phyloP scores from a whole-genome alignment of 2,329 filamentous ascomycete genomes.

The Thielaviopsis euricoi region DNA sequence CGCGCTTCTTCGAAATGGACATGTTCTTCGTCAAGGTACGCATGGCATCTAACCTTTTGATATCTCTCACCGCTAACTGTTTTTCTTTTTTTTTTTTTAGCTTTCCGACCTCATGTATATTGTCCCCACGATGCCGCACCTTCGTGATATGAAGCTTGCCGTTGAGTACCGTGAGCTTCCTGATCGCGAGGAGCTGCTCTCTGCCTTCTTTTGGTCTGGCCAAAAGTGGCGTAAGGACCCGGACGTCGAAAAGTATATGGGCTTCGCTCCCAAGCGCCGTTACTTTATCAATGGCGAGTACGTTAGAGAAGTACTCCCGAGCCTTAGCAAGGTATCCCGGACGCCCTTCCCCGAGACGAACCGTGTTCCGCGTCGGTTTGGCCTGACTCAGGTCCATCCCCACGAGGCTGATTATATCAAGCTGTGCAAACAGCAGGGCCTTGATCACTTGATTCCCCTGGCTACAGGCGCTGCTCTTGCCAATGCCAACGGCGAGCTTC shows the following conservation, averaged over 20 bases:
- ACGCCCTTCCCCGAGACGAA: conserved; percentile 35
- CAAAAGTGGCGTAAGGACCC: conserved; percentile 45
- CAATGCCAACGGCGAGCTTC: not conserved
- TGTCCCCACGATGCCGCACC: conserved; percentile 39
- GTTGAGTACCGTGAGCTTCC: conserved; percentile 44
- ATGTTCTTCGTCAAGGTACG: conserved; percentile 52
- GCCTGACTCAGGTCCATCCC: conserved; percentile 34
- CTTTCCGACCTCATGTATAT: conserved; percentile 45
- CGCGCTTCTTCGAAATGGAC: conserved; percentile 39
- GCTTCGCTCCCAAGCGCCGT: conserved; percentile 39
- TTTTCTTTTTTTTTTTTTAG: conserved; percentile 19
- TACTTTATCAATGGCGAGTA: conserved; percentile 41
- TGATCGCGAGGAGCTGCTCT: conserved; percentile 30
- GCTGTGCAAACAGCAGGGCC: conserved; percentile 40
- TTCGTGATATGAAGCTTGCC: conserved; percentile 36
- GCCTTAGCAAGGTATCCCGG: conserved; percentile 30
- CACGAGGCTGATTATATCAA: conserved; percentile 40
- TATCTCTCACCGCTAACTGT: too few species aligned
- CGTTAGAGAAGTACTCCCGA: conserved; percentile 33
- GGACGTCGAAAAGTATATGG: conserved; percentile 31
- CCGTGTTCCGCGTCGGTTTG: conserved; percentile 34
- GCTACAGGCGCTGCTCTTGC: not conserved
- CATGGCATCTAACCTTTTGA: not conserved
- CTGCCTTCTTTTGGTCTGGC: conserved; percentile 22
- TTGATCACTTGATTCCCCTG: conserved; percentile 32